Evolutionary conservation across 768 basidiomycete species (phyloP), one percentile per base, ranked within the genome.

Genomic region (Clitopilus passeckerianus): DNA sequence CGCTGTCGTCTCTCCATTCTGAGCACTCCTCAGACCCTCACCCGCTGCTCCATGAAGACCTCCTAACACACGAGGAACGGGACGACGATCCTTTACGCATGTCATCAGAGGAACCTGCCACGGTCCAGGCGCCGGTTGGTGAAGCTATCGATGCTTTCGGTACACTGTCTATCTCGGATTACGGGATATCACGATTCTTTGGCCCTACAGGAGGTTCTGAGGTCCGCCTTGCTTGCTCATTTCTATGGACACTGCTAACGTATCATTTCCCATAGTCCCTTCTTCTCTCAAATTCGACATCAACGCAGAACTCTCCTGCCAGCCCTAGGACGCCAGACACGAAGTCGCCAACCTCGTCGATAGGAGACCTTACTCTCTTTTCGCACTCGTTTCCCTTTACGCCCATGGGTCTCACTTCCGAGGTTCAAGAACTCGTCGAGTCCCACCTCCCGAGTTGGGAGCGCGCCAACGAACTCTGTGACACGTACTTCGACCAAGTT

Each of bases 151-250:
- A 86, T 59, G 74, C 81, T 0, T 83, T 86, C 63, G 85, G 85
- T 46, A 86, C 84, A 16, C 70, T 86, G 56, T 81, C 82, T 24
- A 84, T 86, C 59, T 78, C 80, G 15, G 82, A 86, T 65, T 77
- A 82, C 62, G 85, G 84, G 0, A 78, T 82, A 52, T 80, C 83
- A n/a, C 73, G 80, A 57, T 86, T 86, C 67, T 86, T 86, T 75
- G 85, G 85, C 0, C 84, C 84, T 1, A 86, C 86, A 0, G 87
- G 85, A 14, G 87, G 86, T 33, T 79, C 81, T 53, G 86, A 89
- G 77, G 87, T 88, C 62, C 60, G 84, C 74, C 57, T 56, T 37
- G 53, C 60, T 56, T 57, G 57, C 27, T 22, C 57, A 30, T 41
- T 57, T 43, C 22, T 24, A 15, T 57, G 30, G 53, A 71, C 61